Base-by-base conservation (phyloP, 2,329 filamentous ascomycete genomes). In the Alternaria infectoria region DNA sequence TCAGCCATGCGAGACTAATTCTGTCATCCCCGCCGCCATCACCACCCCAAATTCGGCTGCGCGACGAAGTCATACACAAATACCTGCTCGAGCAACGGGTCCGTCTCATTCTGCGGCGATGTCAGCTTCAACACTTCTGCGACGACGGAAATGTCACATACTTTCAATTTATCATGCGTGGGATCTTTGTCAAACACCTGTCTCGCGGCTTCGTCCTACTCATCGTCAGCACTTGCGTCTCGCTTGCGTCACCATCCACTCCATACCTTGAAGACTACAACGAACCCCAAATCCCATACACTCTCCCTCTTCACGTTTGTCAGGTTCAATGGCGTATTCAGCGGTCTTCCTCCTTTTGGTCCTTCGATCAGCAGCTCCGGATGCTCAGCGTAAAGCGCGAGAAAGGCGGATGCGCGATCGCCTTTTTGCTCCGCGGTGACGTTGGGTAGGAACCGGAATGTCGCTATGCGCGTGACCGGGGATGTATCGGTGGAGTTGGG, bases 11-110 rank as follows among this genome's bases (percentile, higher is more conserved):
- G 28, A 30, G 28, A 12, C 28, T 1, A 12, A 30, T 30, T 30
- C 12, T 11, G 28, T 0, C 28, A 30, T 30, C 5, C 11, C 12
- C 12, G 28, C 28, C 6, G 28, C 6, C 1, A 13, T 32, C 30
- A 32, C 73, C 73, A 74, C 2, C 73, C 73, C 26, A 75, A 28
- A 30, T 71, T 71, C 13, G 65, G 66, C 56, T 76, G 59, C 17
- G 69, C 69, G 3, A 70, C 59, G 59, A 74, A 74, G 40, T 76
- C 73, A 62, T 74, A 74, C 32, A 76, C 73, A 62, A 74, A 74
- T 0, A 76, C 71, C 36, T 69, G 65, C 54, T 67, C 65, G 19
- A 76, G 51, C 59, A 76, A 50, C 6, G 70, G 67, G 58, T 74
- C 73, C 13, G 73, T 76, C 44, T 76, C 71, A 11, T 70, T 65